These are phyloP conservation scores for Afroboletus lepidellus DNA, from an alignment of 1,284 basidiomycete species.

Conservation along the genomic window DNA sequence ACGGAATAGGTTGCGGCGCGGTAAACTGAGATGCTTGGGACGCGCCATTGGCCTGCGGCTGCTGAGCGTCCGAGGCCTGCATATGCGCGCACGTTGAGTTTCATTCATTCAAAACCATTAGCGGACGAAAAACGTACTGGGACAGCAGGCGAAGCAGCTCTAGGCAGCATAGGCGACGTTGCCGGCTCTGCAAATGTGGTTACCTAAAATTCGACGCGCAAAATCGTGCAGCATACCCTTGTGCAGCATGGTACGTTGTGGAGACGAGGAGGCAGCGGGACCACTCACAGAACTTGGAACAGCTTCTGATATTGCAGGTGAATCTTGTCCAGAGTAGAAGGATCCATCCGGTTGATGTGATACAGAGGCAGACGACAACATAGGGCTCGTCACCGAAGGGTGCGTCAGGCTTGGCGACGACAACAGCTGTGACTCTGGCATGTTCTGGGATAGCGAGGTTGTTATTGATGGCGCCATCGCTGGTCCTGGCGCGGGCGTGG, in stretches of 20 bases:
- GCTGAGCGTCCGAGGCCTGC: constrained; percentile 33
- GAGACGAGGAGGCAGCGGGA: constrained; percentile 57
- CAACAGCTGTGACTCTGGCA: constrained; percentile 48
- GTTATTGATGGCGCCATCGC: constrained; percentile 40
- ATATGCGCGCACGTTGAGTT: constrained; percentile 17
- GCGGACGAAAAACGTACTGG: constrained; percentile 31
- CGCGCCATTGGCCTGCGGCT: constrained; percentile 37
- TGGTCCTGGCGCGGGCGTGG: constrained; percentile 31
- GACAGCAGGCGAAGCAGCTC: constrained; percentile 39
- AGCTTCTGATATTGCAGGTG: constrained; percentile 71
- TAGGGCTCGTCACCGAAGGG: constrained; percentile 73
- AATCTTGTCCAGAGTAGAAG: constrained; percentile 67
- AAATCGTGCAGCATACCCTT: constrained; percentile 41
- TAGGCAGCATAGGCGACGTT: constrained; percentile 39
- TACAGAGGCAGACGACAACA: constrained; percentile 72
- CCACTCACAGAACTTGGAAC: constrained; percentile 52
- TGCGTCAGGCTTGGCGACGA: constrained; percentile 80
- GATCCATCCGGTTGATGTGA: constrained; percentile 70
- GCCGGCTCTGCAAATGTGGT: constrained; percentile 37
- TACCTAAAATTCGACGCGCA: constrained; percentile 22
- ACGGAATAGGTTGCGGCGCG: constrained; percentile 25
- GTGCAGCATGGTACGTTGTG: constrained; percentile 40
- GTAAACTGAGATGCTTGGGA: constrained; percentile 31
- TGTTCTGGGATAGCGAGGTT: constrained; percentile 39
- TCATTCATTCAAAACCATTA: constrained; percentile 12